Conservation (phyloP, 495 filamentous ascomycete species). For the Trichocladium uniseriatum region DNA sequence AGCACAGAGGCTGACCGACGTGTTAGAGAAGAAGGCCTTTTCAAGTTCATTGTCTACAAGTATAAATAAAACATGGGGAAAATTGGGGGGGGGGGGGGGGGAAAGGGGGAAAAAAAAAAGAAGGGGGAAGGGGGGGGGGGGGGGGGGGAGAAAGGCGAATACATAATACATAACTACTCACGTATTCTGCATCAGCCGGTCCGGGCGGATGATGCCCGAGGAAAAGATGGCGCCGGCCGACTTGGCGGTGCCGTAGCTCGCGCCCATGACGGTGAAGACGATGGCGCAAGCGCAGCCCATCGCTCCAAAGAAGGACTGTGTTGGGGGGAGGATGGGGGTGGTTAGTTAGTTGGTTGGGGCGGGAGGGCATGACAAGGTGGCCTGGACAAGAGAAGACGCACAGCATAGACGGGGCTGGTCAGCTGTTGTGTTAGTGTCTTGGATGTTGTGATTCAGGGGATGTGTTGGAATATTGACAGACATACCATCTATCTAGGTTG, state of each 20-base stretch:
- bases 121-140: too few species aligned
- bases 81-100: too few species aligned
- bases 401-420: slow-evolving; percentile 39
- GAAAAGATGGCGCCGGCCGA: slow-evolving; percentile 78
- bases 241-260: slow-evolving; percentile 83
- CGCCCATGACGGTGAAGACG: slow-evolving; percentile 62
- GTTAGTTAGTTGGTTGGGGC: not conserved
- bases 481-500: slow-evolving; percentile 22
- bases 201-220: slow-evolving; percentile 45
- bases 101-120: too few species aligned
- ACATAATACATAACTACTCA: too few species aligned
- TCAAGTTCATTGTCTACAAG: too few species aligned
- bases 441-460: not conserved
- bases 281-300: slow-evolving; percentile 53
- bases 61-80: too few species aligned
- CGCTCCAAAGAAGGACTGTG: slow-evolving; percentile 45
- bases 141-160: too few species aligned
- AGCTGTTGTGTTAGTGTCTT: not conserved
- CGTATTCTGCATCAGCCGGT: slow-evolving; percentile 74
- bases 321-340: not conserved
- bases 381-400: slow-evolving; percentile 10
- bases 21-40: not conserved
- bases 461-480: not conserved
- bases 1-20: slow-evolving; percentile 41
- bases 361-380: not conserved